Evolutionary conservation across 148 eudicot species (phyloP).

Genomic region (Rhododendron molle): DNA sequence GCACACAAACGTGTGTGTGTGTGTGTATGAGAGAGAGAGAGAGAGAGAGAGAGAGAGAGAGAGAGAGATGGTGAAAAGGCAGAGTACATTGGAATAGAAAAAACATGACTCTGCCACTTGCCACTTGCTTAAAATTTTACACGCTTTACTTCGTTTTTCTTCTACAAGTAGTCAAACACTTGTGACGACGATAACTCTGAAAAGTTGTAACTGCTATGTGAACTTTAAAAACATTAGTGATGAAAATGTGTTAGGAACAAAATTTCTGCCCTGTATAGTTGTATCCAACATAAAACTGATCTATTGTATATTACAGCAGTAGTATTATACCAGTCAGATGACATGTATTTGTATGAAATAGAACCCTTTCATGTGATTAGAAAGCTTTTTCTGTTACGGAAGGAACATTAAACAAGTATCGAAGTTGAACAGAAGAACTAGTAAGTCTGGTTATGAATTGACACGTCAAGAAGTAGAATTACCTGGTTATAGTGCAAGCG

Average conservation of each 20-base stretch:
- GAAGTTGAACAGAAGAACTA: not conserved
- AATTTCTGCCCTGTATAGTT: not conserved
- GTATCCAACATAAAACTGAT: not conserved
- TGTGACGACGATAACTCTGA: not conserved
- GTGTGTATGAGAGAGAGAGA: not conserved
- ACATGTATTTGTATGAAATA: not conserved
- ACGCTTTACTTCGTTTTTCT: not conserved
- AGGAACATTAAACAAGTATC: not conserved
- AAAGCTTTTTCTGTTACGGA: not conserved
- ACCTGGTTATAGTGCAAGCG: constrained; percentile 91
- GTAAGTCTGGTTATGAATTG: not conserved
- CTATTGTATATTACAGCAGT: not conserved
- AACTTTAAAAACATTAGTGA: not conserved
- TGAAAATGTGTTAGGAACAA: not conserved
- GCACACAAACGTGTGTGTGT: too few species aligned
- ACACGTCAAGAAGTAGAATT: constrained; percentile 9
- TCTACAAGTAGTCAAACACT: not conserved
- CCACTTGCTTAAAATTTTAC: not conserved
- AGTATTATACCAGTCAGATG: not conserved
- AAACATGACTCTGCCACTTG: not conserved
- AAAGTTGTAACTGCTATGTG: not conserved
- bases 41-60: not conserved
- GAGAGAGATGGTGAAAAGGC: not conserved
- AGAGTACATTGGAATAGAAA: not conserved
- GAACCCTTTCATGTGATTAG: not conserved